A percentile compares a stretch with the other conserved stretches of the same genome.
These are phyloP conservation scores for Beauveria scarabaeidicola DNA, from an alignment of 2,329 filamentous ascomycete genomes.

Conservation along the genomic window DNA sequence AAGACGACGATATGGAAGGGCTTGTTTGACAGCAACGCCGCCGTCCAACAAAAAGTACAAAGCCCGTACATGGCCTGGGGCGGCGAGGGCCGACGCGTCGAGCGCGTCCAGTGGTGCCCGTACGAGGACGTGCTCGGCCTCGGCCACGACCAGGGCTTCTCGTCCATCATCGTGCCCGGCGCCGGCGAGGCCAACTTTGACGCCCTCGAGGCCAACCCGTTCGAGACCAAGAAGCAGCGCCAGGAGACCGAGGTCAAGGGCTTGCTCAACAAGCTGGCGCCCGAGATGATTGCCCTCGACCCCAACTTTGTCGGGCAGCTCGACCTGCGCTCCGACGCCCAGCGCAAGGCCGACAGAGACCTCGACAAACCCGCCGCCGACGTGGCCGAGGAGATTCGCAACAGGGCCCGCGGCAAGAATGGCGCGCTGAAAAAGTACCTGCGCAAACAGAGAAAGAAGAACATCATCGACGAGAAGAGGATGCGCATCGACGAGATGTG, in stretches of 20 bases:
- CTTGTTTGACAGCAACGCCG: constrained; percentile 65
- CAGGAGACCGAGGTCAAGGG: constrained; percentile 86
- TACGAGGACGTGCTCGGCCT: constrained; percentile 90
- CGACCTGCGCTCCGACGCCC: constrained; percentile 70
- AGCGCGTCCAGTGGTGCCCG: constrained; percentile 83
- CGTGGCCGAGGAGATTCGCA: constrained; percentile 55
- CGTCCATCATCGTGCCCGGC: constrained; percentile 81
- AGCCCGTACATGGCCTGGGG: constrained; percentile 92
- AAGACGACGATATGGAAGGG: constrained; percentile 86
- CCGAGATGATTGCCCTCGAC: constrained; percentile 94
- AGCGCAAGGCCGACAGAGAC: constrained; percentile 68
- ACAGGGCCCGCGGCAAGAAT: constrained; percentile 82
- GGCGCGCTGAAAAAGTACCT: constrained; percentile 80
- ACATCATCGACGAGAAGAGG: constrained; percentile 93
- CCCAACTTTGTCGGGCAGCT: constrained; percentile 86
- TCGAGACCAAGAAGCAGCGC: constrained; percentile 85
- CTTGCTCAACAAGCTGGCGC: constrained; percentile 87
- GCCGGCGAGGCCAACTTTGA: constrained; percentile 98
- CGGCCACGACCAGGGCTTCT: constrained; percentile 77
- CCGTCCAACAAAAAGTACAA: constrained; percentile 70
- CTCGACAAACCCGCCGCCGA: constrained; percentile 60
- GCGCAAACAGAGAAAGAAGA: constrained; percentile 84
- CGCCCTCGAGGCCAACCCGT: constrained; percentile 86
- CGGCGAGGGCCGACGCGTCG: constrained; percentile 71
- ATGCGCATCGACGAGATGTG: constrained; percentile 77